Conservation (phyloP, 768 basidiomycete genomes). For the Amanita rimosa region DNA sequence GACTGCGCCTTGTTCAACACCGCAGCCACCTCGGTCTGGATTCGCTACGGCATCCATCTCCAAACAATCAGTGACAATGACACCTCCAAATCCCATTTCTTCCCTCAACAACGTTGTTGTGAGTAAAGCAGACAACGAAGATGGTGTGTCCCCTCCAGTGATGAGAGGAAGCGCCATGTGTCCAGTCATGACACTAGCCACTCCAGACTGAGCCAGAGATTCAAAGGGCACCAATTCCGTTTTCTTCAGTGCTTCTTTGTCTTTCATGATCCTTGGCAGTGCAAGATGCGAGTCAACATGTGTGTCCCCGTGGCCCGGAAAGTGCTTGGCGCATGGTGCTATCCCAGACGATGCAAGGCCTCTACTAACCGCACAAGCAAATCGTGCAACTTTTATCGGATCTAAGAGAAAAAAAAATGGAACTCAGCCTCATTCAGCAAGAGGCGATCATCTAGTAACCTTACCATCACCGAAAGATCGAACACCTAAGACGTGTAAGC, state of each 20-base stretch:
- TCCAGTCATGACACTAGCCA: no score
- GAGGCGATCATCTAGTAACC: neutral
- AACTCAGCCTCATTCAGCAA: neutral
- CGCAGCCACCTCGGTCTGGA: conserved; percentile 29
- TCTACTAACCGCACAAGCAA: conserved; percentile 31
- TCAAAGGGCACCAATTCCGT: conserved; percentile 54
- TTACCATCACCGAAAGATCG: conserved; percentile 61
- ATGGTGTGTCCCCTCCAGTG: no score
- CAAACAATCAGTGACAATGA: conserved; percentile 64
- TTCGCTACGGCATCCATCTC: conserved; percentile 67
- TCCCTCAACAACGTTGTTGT: conserved; percentile 41
- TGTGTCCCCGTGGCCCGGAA: conserved; percentile 64
- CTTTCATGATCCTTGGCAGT: conserved; percentile 49
- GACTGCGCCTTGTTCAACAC: conserved; percentile 43
- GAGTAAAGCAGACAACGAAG: conserved; percentile 25
- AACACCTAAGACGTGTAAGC: conserved; percentile 31
- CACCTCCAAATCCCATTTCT: conserved; percentile 40
- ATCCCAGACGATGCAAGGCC: conserved; percentile 39
- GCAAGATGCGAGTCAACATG: conserved; percentile 60
- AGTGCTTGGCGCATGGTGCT: conserved; percentile 59
- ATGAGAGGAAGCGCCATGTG: no score
- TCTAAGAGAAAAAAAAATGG: conserved; percentile 25
- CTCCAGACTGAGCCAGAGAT: conserved; percentile 20
- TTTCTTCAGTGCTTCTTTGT: conserved; percentile 24
- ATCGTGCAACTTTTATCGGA: conserved; percentile 37